Evolutionary conservation across 1,284 basidiomycete genomes (phyloP).

Genomic region (Ganoderma lucidum): DNA sequence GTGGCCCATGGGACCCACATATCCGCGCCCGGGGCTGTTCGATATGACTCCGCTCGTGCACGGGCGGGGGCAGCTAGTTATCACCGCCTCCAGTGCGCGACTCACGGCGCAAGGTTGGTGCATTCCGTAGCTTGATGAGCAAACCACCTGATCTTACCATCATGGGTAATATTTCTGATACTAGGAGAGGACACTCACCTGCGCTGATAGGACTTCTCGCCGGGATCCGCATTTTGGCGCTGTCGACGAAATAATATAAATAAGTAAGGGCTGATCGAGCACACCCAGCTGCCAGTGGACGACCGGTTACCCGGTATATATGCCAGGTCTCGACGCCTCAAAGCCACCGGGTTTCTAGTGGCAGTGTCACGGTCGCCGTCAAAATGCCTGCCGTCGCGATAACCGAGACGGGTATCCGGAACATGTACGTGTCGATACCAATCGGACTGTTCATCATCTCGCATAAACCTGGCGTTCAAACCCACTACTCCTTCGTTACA

Average conservation of each 20-base stretch:
- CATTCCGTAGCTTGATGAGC: background rate
- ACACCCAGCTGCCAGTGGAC: background rate
- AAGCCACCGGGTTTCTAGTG: background rate
- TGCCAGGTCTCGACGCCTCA: background rate
- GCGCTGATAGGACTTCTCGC: background rate
- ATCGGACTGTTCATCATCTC: background rate
- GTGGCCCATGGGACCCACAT: conserved; percentile 1
- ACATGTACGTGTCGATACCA: background rate
- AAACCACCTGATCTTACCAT: background rate
- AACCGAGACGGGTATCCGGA: background rate
- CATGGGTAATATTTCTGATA: background rate
- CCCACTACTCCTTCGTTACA: background rate
- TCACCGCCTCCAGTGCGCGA: background rate
- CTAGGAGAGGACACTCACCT: background rate
- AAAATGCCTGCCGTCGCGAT: background rate
- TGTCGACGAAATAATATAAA: background rate
- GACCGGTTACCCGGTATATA: background rate
- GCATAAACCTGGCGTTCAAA: background rate
- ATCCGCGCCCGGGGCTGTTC: background rate
- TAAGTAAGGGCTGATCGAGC: background rate
- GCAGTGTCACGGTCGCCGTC: background rate
- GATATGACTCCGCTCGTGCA: background rate
- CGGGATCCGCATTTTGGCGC: background rate
- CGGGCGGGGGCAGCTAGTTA: background rate
- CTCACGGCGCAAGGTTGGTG: background rate